Evolutionary conservation across 495 filamentous ascomycete species (phyloP), one percentile per base, ranked within the genome.

Genomic region (Lindgomyces ingoldianus): DNA sequence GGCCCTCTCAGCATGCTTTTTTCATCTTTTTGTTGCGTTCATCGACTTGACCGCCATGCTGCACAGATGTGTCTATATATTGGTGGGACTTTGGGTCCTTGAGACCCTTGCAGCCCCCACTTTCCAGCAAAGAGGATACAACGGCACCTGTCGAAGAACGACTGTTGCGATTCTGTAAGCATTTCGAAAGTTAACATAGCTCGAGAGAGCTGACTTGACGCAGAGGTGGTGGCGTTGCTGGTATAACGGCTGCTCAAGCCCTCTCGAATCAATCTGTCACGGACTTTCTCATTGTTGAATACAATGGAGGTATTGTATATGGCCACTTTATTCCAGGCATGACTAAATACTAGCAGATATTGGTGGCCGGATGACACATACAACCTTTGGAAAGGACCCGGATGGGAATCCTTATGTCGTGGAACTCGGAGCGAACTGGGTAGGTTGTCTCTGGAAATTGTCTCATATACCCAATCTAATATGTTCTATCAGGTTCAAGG

Each of bases 271-370:
- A 78, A 26, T 89, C 83, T 3, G 73, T 91, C 4, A 74, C 79
- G 27, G 88, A 91, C 68, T 91, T 91, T 65, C 33, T 89, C 30
- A 86, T 91, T 44, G 67, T 92, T 18, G 89, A 92, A 60, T 85
- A 86, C 65, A 84, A 84, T 51, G 76, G 81, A 64, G 33, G 33
- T 39, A 39, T 39, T n/a, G 33, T 39, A 39, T 39, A n/a, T n/a
- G n/a, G n/a, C n/a, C n/a, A n/a, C n/a, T n/a, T n/a, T n/a, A n/a
- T 14, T 39, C 33, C 33, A 6, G 14, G 6, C 33, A 39, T 39
- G 33, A 6, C 33, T 39, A 39, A 39, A 6, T 39, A 39, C 6
- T 14, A 39, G 14, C 33, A 39, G 77, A 82, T 11, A 82, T 90
- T 56, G 87, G 87, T 9, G 87, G 87, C 52, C 80, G 87, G 46